A percentile compares a stretch with the other conserved stretches of the same genome.
These are phyloP conservation scores for Cunninghamia lanceolata DNA, from an alignment of 75 land plant genomes.

Conservation along the genomic window DNA sequence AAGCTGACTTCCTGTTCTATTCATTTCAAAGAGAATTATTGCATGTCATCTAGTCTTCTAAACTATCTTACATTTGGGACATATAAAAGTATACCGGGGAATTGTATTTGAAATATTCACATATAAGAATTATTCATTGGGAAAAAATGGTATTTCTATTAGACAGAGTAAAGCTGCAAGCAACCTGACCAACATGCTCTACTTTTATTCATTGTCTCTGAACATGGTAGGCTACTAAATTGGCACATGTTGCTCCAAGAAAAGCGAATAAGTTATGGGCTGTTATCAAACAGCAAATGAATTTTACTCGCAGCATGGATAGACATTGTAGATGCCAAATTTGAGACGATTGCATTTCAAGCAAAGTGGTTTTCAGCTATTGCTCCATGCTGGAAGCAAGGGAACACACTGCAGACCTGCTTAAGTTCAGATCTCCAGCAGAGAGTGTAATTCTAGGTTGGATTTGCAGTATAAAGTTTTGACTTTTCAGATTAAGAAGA, in stretches of 20 bases:
- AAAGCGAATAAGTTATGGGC: neutral
- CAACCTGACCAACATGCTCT: neutral
- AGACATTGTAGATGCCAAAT: neutral
- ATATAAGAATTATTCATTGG: neutral
- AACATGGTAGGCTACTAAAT: neutral
- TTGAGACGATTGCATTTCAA: neutral
- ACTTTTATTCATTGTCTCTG: neutral
- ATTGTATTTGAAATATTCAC: neutral
- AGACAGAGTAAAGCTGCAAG: neutral
- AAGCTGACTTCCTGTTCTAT: neutral
- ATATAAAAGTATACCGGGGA: neutral
- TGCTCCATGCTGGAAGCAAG: neutral
- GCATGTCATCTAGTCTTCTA: neutral
- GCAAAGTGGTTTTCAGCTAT: neutral
- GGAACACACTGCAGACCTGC: neutral
- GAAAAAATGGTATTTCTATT: neutral
- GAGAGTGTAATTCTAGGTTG: neutral
- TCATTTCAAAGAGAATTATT: neutral
- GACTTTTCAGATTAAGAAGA: neutral
- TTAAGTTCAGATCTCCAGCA: neutral
- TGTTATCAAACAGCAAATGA: neutral
- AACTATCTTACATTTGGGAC: neutral
- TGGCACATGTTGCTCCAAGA: neutral
- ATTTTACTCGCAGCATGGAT: neutral
- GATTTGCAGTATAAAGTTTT: constrained; percentile 3